These are phyloP conservation scores for Phylloporus scabripes DNA, from an alignment of 768 basidiomycete species.

Conservation along the genomic window DNA sequence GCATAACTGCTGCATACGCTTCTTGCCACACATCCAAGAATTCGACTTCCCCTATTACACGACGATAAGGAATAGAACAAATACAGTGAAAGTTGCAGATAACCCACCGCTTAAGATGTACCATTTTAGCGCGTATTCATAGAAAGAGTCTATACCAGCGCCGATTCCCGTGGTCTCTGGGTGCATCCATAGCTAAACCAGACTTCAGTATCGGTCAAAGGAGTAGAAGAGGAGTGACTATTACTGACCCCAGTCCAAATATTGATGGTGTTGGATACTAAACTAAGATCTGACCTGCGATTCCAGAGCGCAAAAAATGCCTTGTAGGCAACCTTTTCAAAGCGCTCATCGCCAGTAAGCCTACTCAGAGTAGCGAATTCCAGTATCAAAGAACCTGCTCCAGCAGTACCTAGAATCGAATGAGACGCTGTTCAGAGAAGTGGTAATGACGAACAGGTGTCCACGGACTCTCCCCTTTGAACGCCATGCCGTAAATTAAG, in stretches of 20 bases:
- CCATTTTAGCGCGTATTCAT: constrained; percentile 92
- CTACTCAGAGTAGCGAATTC: constrained; percentile 94
- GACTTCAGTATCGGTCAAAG: constrained; percentile 4
- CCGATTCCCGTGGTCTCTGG: constrained; percentile 82
- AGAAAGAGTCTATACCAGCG: constrained; percentile 94
- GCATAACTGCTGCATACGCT: constrained; percentile 79
- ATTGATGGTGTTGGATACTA: constrained; percentile 89
- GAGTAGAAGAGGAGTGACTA: background rate
- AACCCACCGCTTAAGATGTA: constrained; percentile 74
- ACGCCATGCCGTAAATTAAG: constrained; percentile 83
- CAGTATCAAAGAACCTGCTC: constrained; percentile 86
- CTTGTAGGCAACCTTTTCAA: constrained; percentile 83
- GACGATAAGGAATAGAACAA: background rate
- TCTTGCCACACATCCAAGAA: constrained; percentile 85
- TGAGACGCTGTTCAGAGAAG: constrained; percentile 3
- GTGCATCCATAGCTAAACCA: constrained; percentile 54
- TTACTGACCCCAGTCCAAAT: constrained; percentile 68
- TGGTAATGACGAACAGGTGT: constrained; percentile 64
- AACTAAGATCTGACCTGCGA: constrained; percentile 72
- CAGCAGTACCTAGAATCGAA: constrained; percentile 65
- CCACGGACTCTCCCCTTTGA: constrained; percentile 64
- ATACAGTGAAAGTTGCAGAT: background rate
- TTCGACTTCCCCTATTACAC: constrained; percentile 57
- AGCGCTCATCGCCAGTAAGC: constrained; percentile 83
- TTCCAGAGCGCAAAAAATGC: constrained; percentile 96